These are phyloP conservation scores for Trichoderma lentiforme DNA, from an alignment of 2,329 filamentous ascomycete genomes.

Conservation along the genomic window DNA sequence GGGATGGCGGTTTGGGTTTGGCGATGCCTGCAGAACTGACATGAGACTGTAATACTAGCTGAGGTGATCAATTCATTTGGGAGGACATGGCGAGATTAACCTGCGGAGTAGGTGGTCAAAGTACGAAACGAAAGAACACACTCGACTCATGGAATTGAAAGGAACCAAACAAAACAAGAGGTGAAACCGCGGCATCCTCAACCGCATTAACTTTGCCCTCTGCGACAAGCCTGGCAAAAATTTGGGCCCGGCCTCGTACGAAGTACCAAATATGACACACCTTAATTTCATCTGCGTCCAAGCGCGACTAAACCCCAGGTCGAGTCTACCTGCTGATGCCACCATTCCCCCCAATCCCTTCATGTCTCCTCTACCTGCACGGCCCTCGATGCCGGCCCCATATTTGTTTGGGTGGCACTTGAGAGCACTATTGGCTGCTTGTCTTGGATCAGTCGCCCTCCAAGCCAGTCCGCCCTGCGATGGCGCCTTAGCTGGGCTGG, in stretches of 20 bases:
- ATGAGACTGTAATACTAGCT: background rate
- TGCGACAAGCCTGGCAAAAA: constrained; percentile 1
- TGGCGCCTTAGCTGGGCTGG: constrained; percentile 7
- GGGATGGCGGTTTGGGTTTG: background rate
- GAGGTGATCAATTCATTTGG: background rate
- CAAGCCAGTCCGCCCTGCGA: constrained; percentile 13
- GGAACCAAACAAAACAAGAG: background rate
- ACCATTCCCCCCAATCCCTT: background rate
- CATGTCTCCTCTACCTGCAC: constrained; percentile 6
- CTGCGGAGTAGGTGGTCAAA: background rate
- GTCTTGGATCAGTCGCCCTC: background rate
- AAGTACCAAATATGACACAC: constrained; percentile 14
- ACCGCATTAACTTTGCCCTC: background rate
- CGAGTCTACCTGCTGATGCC: background rate
- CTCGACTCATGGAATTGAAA: background rate
- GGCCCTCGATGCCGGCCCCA: background rate
- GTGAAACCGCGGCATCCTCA: background rate
- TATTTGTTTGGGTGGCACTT: constrained; percentile 12
- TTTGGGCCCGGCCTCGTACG: background rate
- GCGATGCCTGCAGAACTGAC: background rate
- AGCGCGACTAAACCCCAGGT: constrained; percentile 10
- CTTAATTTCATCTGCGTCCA: constrained; percentile 13
- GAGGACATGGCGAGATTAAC: background rate
- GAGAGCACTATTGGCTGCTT: background rate
- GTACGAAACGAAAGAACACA: background rate